Evolutionary conservation across 352 stramenopile species (phyloP), one percentile per base, ranked within the genome.

Genomic region (Pythium grandisporangium): DNA sequence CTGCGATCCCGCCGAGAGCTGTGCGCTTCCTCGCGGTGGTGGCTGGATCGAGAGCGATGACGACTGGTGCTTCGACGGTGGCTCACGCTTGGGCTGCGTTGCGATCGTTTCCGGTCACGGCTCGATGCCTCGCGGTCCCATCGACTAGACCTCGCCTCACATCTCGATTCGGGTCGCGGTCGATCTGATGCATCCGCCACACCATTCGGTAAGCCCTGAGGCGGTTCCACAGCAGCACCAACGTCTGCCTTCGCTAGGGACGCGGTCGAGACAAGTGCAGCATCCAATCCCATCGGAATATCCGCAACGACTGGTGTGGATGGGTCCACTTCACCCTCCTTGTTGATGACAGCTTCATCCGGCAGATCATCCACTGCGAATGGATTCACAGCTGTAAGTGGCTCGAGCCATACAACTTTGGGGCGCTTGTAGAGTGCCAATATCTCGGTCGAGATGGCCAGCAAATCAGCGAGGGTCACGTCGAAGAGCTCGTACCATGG

Each of bases 401-500:
- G 69, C 19, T 92, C 69, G 2, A 92, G 43, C 78, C 78, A 92
- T 35, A 66, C 41, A 30, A 84, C 40, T 22, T 69, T 74, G 43
- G 74, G 47, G 22, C 66, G 45, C 29, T 51, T 63, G 56, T 92
- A 89, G 3, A 89, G 53, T 23, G 61, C 43, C 58, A 82, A 57
- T 35, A 92, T 80, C 13, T 61, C 69, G 10, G 65, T 42, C 36
- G 66, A 70, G 33, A 73, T 72, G 1, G 45, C 53, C 24, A 77
- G 58, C 13, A 92, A 47, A 40, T 74, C 58, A 23, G 45, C 33
- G 29, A 64, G 60, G 17, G 78, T 59, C 14, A 90, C 76, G 13
- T 79, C 75, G 27, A 90, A 87, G 1, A 90, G 58, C 44, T 53
- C 32, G 42, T 76, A 84, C 76, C 76, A 90, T 25, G 68, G 41